Conservation (phyloP, 148 eudicot genomes). For the Cornus suecica region DNA sequence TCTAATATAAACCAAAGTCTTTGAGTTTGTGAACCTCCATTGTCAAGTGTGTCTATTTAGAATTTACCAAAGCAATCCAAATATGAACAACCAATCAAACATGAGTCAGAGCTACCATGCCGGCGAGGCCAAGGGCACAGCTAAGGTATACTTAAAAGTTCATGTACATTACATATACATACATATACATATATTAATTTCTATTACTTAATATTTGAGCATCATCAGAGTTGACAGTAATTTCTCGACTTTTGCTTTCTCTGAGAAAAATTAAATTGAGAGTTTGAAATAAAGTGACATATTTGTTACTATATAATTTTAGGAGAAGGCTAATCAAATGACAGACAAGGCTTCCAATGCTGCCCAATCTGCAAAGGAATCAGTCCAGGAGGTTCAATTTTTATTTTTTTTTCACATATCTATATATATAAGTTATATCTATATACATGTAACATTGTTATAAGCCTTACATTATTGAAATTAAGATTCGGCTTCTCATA, state of each 20-base stretch:
- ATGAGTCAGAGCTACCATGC: neutral
- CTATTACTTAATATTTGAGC: no score
- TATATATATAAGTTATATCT: neutral
- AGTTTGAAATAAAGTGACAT: neutral
- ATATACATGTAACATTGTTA: neutral
- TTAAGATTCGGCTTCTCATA: neutral
- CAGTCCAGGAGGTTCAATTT: neutral
- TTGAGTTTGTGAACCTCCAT: neutral
- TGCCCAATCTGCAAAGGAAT: conserved; percentile 3
- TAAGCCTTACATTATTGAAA: neutral
- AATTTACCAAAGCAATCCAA: neutral
- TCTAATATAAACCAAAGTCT: neutral
- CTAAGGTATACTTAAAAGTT: neutral
- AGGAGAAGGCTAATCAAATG: neutral
- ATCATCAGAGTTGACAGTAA: no score
- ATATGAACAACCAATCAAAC: neutral
- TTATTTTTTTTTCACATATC: no score
- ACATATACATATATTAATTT: no score
- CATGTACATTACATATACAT: no score
- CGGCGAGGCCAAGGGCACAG: neutral
- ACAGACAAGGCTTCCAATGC: neutral
- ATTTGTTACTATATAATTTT: neutral
- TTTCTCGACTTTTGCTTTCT: no score
- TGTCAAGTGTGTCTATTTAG: neutral
- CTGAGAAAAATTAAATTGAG: no score